Evolutionary conservation across 805 yeast genomes (phyloP).

Genomic region (Myxozyma neotropica): DNA sequence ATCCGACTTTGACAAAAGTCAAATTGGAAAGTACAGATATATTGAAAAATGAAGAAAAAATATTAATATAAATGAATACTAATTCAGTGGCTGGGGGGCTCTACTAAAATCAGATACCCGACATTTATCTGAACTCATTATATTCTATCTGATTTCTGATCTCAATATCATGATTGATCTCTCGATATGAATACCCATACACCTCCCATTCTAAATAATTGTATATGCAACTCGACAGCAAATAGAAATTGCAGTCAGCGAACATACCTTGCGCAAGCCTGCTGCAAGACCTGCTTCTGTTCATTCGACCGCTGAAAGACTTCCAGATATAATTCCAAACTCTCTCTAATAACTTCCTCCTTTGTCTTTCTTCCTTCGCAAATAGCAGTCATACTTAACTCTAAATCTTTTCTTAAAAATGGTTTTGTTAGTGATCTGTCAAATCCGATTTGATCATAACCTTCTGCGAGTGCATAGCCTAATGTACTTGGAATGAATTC

Average conservation of each 20-base stretch:
- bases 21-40: no score
- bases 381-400: constrained; percentile 63
- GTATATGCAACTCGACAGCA: neutral
- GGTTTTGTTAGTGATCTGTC: constrained; percentile 86
- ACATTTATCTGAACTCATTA: no score
- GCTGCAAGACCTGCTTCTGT: constrained; percentile 45
- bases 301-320: constrained; percentile 57
- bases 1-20: no score
- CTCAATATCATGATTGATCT: neutral
- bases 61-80: no score
- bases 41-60: no score
- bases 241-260: neutral
- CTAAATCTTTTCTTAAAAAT: constrained; percentile 75
- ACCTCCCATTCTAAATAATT: no score
- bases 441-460: constrained; percentile 77
- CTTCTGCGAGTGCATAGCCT: constrained; percentile 86
- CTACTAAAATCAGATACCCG: no score
- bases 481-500: constrained; percentile 73
- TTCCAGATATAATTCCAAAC: constrained; percentile 59
- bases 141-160: neutral
- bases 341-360: constrained; percentile 57
- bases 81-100: no score
- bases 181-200: neutral
- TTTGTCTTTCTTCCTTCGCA: constrained; percentile 64
- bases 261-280: constrained; percentile 17